These are phyloP conservation scores for Ophiognomonia clavigignenti-juglandacearum DNA, from an alignment of 2,329 filamentous ascomycete species.

Conservation along the genomic window DNA sequence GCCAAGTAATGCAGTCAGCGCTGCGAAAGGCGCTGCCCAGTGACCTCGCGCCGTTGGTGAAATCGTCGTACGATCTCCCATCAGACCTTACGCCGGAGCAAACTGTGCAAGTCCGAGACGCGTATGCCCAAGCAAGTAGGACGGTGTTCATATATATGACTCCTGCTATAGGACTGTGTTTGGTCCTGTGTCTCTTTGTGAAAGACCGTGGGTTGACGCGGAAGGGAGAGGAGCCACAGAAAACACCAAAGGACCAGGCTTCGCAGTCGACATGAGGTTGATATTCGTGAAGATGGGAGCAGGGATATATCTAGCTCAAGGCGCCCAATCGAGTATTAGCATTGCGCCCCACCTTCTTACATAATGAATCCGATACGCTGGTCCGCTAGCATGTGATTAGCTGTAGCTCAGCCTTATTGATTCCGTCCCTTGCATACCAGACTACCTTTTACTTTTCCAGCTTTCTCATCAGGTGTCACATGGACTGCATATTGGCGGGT, in stretches of 20 bases:
- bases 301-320: too few species aligned
- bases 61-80: background rate
- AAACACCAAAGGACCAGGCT: background rate
- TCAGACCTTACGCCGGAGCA: background rate
- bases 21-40: background rate
- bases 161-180: background rate
- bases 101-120: background rate
- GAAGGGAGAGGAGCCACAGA: background rate
- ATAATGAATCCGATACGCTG: background rate
- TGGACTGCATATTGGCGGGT: background rate
- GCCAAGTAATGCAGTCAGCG: constrained; percentile 5
- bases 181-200: constrained; percentile 1
- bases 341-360: background rate
- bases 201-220: background rate
- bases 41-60: background rate
- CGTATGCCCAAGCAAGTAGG: constrained; percentile 1
- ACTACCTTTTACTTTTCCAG: background rate
- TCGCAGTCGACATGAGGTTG: background rate
- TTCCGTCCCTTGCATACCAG: too few species aligned
- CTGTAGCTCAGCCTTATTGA: background rate
- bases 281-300: background rate
- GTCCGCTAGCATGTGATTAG: background rate
- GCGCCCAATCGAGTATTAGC: background rate
- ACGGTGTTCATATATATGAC: constrained; percentile 4
- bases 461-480: background rate